phyloP scores from a whole-genome alignment of 441 rosid species.

The Cnidoscolus chayamansa region DNA sequence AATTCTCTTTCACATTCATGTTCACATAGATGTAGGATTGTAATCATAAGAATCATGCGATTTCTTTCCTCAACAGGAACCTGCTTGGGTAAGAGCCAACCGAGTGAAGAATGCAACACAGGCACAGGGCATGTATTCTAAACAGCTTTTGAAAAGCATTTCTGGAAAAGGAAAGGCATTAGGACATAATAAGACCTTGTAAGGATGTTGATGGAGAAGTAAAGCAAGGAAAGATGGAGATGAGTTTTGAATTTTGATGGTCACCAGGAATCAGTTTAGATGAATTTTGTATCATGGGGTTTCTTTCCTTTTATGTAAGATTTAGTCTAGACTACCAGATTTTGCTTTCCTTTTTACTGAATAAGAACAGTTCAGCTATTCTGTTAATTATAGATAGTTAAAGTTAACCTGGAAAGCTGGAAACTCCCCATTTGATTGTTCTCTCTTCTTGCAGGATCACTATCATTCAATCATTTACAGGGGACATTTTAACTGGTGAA shows the following conservation, averaged over 20 bases:
- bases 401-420: not conserved
- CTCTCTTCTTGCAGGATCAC: not conserved
- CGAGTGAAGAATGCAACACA: conserved; percentile 64
- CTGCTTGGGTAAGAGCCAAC: conserved; percentile 86
- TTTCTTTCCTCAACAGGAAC: conserved; percentile 47
- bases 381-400: not conserved
- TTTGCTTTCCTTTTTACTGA: not conserved
- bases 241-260: not conserved
- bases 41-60: not conserved
- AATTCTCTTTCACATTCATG: not conserved
- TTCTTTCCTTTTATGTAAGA: not conserved
- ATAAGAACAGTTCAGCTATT: not conserved
- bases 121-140: conserved; percentile 71
- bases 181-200: conserved; percentile 17
- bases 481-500: not conserved
- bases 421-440: not conserved
- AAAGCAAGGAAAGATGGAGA: not conserved
- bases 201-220: not conserved
- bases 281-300: not conserved
- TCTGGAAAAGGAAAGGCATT: conserved; percentile 37
- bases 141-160: conserved; percentile 63
- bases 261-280: not conserved
- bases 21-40: no score
- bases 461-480: no score
- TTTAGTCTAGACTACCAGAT: not conserved